A percentile compares a stretch with the other conserved stretches of the same genome.
These are phyloP conservation scores for Scheffersomyces parashehatae DNA, from an alignment of 1,139 yeast genomes.

Conservation along the genomic window DNA sequence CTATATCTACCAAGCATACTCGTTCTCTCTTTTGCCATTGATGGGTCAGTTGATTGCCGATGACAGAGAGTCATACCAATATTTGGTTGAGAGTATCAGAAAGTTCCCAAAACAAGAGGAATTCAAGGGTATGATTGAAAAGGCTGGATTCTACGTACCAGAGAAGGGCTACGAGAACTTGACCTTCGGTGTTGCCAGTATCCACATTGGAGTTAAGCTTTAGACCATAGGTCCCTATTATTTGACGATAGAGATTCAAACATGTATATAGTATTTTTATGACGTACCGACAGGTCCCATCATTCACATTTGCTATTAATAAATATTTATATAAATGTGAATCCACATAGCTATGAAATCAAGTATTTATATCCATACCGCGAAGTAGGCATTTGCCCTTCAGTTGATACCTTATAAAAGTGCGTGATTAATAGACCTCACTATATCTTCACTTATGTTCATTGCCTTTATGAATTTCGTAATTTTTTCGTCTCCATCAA, in stretches of 20 bases:
- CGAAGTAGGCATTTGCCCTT: background rate
- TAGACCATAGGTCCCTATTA: conserved; percentile 11
- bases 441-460: conserved; percentile 35
- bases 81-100: conserved; percentile 89
- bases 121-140: conserved; percentile 87
- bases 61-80: conserved; percentile 94
- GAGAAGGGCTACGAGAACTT: conserved; percentile 92
- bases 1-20: conserved; percentile 80
- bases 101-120: conserved; percentile 91
- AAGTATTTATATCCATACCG: too few species aligned
- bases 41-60: conserved; percentile 96
- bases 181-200: conserved; percentile 96
- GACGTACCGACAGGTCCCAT: too few species aligned
- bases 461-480: conserved; percentile 26
- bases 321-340: too few species aligned
- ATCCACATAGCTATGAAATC: too few species aligned
- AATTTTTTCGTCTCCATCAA: conserved; percentile 13
- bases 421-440: conserved; percentile 17
- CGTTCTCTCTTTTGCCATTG: conserved; percentile 83
- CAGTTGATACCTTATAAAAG: background rate
- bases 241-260: background rate
- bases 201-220: conserved; percentile 91
- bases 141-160: conserved; percentile 87
- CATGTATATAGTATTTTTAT: too few species aligned
- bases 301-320: too few species aligned